Evolutionary conservation across 192 early-diverging fungal genomes (phyloP), one percentile per base, ranked within the genome.

Genomic region (Coemansia sp.): DNA sequence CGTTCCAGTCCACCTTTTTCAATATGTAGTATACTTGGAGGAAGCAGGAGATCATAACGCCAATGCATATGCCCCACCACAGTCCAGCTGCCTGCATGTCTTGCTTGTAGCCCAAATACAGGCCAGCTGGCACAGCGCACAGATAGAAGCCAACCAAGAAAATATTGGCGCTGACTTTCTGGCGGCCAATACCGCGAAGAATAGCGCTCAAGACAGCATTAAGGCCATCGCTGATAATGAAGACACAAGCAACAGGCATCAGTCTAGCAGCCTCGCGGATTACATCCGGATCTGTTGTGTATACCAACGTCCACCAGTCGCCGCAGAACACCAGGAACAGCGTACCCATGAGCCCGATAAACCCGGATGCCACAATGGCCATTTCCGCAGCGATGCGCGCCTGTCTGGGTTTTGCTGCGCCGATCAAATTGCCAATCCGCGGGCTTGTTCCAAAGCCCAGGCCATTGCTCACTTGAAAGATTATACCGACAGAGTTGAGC

Each of bases 391-490:
- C 66, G 90, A 62, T 91, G 76, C 78, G 79, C 5, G 89, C 87
- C 24, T 81, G 39, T 13, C 39, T 5, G 13, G 39, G 39, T 16
- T 42, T 42, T 42, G 39, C 39, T 16, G 39, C 39, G 8, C 90
- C 89, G 18, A 90, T 73, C n/a, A 89, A 62, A 55, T 88, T 87
- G 29, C 89, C 94, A 35, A 95, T 86, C 9, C 94, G 83, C 25
- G 89, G 90, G 8, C 87, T 85, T 0, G 84, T 84, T 2, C 87
- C 91, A 28, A 94, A 85, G 6, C 86, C 76, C 10, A 95, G 72
- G 1, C 91, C 91, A 42, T 92, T 81, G 29, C 86, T 88, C 67
- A 90, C 60, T 58, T 87, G 65, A 49, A 62, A 91, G 81, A 85
- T 75, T 7, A 88, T 85, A 22, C 84, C 88, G n/a, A 94, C 68